Base-by-base conservation (phyloP, 1,139 yeast genomes). In the Saccharomycopsis hybrid region DNA sequence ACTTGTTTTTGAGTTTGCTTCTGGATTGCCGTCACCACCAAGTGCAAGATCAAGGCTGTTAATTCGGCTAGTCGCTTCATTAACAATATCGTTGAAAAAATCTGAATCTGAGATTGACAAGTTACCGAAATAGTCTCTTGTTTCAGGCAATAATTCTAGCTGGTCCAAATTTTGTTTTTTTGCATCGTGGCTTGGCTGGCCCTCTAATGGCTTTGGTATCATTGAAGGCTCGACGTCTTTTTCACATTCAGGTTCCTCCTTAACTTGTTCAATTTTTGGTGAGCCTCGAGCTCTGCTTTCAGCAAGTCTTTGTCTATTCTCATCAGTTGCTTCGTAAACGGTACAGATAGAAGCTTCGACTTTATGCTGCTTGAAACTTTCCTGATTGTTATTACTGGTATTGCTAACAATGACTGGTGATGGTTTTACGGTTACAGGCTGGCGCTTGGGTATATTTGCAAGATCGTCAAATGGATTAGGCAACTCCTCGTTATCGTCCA, bases 41-140 rank as follows among this genome's bases (percentile, higher is more conserved):
- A 36, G 24, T 5, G 39, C 13, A 36, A 36, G 9, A 9, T 9
- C 25, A 18, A 46, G 38, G 25, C 36, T 32, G 35, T 36, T 47
- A 40, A 49, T 45, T 27, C 52, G 27, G n/a, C 13, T 25, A 8
- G 11, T 42, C 8, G 52, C 49, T 32, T 49, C 52, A 11, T 29
- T 46, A 29, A 49, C 49, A 46, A 46, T 41, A 13, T 49, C 52
- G 25, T 32, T 31, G 11, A 41, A 46, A 39, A 49, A 49, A 30
- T 36, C 43, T 9, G 46, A 9, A 24, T 24, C 27, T 18, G 35
- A 29, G 25, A 49, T 18, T 13, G 42, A 42, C 11, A 49, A 30
- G 11, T 42, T 33, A 3, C 49, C 52, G 36, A 49, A 49, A 37
- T 24, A 46, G 37, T 48, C 50, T 3, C 5, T 3, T 29, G 46